phyloP scores from a whole-genome alignment of 169 alveolate genomes.

The Theileria parva region DNA sequence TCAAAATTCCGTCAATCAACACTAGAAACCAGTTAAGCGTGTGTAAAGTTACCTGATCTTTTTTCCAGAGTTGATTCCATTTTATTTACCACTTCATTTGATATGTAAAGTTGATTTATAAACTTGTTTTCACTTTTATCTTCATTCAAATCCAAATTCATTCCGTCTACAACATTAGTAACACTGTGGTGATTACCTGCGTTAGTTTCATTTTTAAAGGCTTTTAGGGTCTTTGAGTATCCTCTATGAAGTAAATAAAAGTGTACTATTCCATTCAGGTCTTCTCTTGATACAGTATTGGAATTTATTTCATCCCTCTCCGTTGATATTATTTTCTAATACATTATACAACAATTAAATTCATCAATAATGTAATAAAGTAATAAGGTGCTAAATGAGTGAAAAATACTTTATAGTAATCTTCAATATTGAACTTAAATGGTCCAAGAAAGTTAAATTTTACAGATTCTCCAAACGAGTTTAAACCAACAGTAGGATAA shows the following conservation, averaged over 20 bases:
- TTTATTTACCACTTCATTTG: constrained; percentile 26
- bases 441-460: constrained; percentile 71
- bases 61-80: constrained; percentile 20
- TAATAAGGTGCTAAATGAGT: neutral
- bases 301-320: constrained; percentile 41
- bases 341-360: neutral
- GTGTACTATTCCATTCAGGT: constrained; percentile 18
- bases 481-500: constrained; percentile 68
- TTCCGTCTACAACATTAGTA: neutral
- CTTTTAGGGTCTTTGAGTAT: constrained; percentile 30
- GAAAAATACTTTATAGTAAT: constrained; percentile 28
- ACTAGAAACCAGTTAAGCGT: neutral
- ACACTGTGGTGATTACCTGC: neutral
- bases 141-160: constrained; percentile 14
- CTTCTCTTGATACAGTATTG: neutral
- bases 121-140: constrained; percentile 13
- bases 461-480: constrained; percentile 42
- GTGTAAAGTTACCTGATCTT: constrained; percentile 14
- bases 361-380: neutral
- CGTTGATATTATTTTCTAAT: constrained; percentile 15
- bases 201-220: constrained; percentile 45
- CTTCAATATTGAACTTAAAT: constrained; percentile 57
- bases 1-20: neutral
- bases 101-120: constrained; percentile 4
- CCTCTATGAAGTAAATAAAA: constrained; percentile 49